Evolutionary conservation across 192 early-diverging fungal species (phyloP).

Genomic region (Chytriomyces sp.): DNA sequence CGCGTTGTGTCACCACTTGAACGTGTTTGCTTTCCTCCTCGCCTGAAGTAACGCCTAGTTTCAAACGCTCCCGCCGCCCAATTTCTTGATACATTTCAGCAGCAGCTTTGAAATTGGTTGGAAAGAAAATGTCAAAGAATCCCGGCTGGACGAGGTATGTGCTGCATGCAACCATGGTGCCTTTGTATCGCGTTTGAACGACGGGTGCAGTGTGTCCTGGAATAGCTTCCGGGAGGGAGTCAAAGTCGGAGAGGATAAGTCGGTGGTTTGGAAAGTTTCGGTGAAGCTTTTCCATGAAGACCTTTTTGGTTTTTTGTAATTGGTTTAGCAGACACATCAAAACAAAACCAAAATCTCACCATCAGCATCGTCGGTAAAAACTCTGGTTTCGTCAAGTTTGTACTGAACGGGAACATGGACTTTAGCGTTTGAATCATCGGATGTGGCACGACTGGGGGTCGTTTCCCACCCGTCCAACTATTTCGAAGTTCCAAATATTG

Average conservation of each 20-base stretch:
- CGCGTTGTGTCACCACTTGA: constrained; percentile 72
- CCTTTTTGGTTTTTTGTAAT: constrained; percentile 24
- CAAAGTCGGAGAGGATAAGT: constrained; percentile 90
- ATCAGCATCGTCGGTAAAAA: constrained; percentile 86
- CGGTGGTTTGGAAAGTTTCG: constrained; percentile 84
- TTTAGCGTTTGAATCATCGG: constrained; percentile 60
- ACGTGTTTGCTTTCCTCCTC: constrained; percentile 17
- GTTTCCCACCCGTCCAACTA: constrained; percentile 64
- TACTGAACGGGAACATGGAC: constrained; percentile 74
- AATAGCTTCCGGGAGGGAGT: constrained; percentile 80
- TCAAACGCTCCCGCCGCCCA: neutral
- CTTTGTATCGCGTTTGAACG: constrained; percentile 90
- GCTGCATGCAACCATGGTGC: constrained; percentile 91
- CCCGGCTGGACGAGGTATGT: constrained; percentile 98
- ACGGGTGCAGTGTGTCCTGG: constrained; percentile 85
- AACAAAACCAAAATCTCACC: constrained; percentile 3
- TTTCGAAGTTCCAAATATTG: constrained; percentile 71
- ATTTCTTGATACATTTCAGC: constrained; percentile 69
- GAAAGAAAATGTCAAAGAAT: constrained; percentile 99
- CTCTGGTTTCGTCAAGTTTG: constrained; percentile 84
- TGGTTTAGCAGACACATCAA: too few relatives aligned
- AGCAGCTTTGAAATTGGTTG: constrained; percentile 92
- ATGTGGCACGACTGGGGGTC: constrained; percentile 59
- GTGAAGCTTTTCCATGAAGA: constrained; percentile 77
- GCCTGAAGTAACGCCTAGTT: constrained; percentile 35